Evolutionary conservation across 1,139 yeast genomes (phyloP), one percentile per base, ranked within the genome.

Genomic region (Wickerhamiella infanticola): DNA sequence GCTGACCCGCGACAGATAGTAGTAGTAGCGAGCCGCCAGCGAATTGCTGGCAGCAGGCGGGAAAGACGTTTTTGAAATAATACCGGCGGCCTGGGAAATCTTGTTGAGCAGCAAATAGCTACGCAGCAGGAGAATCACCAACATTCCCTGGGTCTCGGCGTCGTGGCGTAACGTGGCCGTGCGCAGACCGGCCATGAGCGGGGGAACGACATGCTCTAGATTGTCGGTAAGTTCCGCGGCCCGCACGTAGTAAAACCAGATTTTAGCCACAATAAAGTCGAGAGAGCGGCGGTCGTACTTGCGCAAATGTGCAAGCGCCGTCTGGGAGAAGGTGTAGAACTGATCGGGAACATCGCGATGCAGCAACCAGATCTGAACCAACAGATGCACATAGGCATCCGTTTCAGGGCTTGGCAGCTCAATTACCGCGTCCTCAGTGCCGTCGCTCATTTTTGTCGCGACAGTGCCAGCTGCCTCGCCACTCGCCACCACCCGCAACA

Each of bases 141-240:
- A 70, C 52, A 86, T 78, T 8, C 95, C 95, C 48, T 84, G 83
- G 1, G 96, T 85, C 64, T 90, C 98, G 47, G 74, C 73, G 61
- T 93, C 97, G 59, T 90, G 96, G 57, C 95, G 79, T 55, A 93
- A 74, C 26, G 95, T 79, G 3, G 96, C 88, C 3, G 94, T 81
- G 65, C 96, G 77, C 59, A 90, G 72, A 18, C 83, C 84, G 37
- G 71, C 67, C 61, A 85, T 74, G 59, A 90, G 69, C 42, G 48
- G 77, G 5, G 84, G 75, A 58, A 94, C 77, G 46, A 84, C 69
- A n/a, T 75, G 65, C 45, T 71, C 67, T 48, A 78, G 66, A 55
- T 79, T 52, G 43, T 72, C 73, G 13, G 52, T 48, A 50, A 79
- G 66, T 65, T 90, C 98, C 54, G 78, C 77, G 4, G 88, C 75